Evolutionary conservation across 2,329 filamentous ascomycete species (phyloP), one percentile per base, ranked within the genome.

Genomic region (Venturia asperata): DNA sequence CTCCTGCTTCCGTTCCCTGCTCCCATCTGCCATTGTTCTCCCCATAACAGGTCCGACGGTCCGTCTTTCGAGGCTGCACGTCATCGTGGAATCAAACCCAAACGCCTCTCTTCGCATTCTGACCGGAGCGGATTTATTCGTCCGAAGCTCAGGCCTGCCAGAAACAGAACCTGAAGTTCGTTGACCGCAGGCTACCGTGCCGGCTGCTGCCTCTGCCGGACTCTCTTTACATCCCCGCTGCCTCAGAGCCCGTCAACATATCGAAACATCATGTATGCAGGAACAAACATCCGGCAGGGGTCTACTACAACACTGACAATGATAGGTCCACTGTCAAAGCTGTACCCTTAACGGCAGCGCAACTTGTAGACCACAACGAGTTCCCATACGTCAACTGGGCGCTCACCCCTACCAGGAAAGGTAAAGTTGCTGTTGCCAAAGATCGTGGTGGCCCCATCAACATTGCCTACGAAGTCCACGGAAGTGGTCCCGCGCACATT

Each of bases 391-490:
- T 85, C 1, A 79, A 86, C 74, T 92, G 88, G 87, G 79, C 83
- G 37, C 83, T 95, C 27, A 81, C 86, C 70, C 87, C 91, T 5
- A 81, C 85, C 61, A 79, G 80, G 49, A 80, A 82, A 62, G 90
- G 87, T 5, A 81, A 81, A 55, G 72, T 85, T 7, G 76, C 83
- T 2, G 89, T 90, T 37, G 91, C 88, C n/a, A 79, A 82, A 65
- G 83, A 79, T 45, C 83, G 89, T 70, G 88, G 91, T 68, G 91
- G 90, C 1, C 91, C 90, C 24, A 79, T 95, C 69, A 83, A 88
- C 58, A 85, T 96, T 63, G 81, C 85, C 64, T 95, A 90, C 82
- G 89, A 94, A 75, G 41, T 94, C 61, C 91, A 96, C 77, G 90
- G 91, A 65, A 78, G 82, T 67, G 91, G 90, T 3, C 83, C 87